Base-by-base conservation (phyloP, 805 yeast genomes). In the Starmerella asiatica region DNA sequence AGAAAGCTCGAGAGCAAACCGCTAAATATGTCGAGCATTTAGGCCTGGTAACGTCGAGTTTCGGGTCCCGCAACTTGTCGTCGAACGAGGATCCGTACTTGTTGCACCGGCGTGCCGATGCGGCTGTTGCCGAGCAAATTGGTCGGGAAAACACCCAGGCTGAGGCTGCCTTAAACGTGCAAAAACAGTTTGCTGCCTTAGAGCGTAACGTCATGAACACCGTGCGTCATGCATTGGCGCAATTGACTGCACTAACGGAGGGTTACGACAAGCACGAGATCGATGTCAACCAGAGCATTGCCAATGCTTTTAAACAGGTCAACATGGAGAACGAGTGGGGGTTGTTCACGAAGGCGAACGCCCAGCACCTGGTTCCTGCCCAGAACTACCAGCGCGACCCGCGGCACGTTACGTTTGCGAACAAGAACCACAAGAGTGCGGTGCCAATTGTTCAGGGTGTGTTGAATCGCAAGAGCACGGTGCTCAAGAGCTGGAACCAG, bases 381-480 rank as follows among this genome's bases (percentile, higher is more conserved):
- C 32, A 37, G 16, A 56, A 57, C 40, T 50, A 53, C 36, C 67
- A 67, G 50, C 60, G 75, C 30, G 54, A 57, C 16, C 44, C 66
- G 28, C 51, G 52, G 14, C 43, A 49, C 21, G 52, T 69, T 21
- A 45, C 59, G 5, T 71, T 64, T 49, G 53, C 61, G 23, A 64
- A 69, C 49, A 55, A 56, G 44, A 52, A 53, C 36, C 69, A 67
- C 49, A 56, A 55, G 23, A 48, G 70, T 3, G 58, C 69, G 5
- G 46, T 40, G 24, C 75, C 76, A 2, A 53, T 69, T 20, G 53
- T 70, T 14, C 72, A 68, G 48, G 76, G 76, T 29, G 45, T 60
- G 21, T 52, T 71, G 30, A 56, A 58, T 47, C 64, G 68, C 38
- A 69, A 68, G 52, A 68, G 71, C 5, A 55, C 57, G 28, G 42